These are phyloP conservation scores for Parascedosporium putredinis DNA, from an alignment of 2,329 filamentous ascomycete species.

Conservation along the genomic window DNA sequence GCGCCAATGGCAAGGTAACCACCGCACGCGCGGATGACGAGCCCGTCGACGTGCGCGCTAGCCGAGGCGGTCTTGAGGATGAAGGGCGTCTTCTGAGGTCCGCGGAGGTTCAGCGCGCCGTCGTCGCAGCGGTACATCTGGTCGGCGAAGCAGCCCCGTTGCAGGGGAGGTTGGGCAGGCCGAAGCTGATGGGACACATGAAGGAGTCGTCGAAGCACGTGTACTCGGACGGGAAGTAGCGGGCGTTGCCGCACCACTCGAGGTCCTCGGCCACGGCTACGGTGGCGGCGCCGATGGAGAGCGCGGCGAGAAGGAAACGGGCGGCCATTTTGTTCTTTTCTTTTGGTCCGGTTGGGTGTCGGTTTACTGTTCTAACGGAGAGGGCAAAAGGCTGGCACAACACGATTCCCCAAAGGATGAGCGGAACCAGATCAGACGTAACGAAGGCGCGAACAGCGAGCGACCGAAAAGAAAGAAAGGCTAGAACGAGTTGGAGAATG, in stretches of 20 bases:
- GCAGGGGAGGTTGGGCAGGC: constrained; percentile 5
- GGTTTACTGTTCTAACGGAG: too few relatives aligned
- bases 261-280: constrained; percentile 5
- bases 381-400: too few relatives aligned
- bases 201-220: constrained; percentile 7
- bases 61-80: not conserved
- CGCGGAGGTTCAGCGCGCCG: not conserved
- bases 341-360: not conserved
- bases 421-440: too few relatives aligned
- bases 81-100: constrained; percentile 1
- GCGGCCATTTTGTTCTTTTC: constrained; percentile 4
- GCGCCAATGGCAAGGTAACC: constrained; percentile 5
- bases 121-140: constrained; percentile 8
- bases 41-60: not conserved
- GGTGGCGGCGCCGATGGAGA: constrained; percentile 7
- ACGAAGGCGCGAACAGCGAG: not conserved
- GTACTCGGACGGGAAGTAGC: constrained; percentile 9
- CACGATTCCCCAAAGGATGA: too few relatives aligned
- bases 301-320: constrained; percentile 1
- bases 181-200: constrained; percentile 7
- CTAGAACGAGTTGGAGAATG: not conserved
- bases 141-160: constrained; percentile 5
- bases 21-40: constrained; percentile 4
- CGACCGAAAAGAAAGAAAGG: not conserved
- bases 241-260: constrained; percentile 6